These are phyloP conservation scores for Curvularia spicifera DNA, from an alignment of 2,329 filamentous ascomycete genomes.

Conservation along the genomic window DNA sequence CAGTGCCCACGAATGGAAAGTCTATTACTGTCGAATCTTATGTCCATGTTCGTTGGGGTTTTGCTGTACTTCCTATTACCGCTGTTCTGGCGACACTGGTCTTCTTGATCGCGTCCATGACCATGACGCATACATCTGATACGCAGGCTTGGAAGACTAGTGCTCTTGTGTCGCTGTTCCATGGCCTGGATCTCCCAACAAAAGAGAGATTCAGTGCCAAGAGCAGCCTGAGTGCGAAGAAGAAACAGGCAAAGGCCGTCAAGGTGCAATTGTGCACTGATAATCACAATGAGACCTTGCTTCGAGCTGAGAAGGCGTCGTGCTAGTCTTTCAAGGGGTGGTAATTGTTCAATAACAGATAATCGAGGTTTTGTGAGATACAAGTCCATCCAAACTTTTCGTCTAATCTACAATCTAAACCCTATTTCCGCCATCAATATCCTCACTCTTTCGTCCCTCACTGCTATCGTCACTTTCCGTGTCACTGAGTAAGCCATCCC, in stretches of 20 bases:
- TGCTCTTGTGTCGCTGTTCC: slow-evolving; percentile 19
- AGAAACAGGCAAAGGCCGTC: slow-evolving; percentile 16
- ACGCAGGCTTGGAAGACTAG: slow-evolving; percentile 24
- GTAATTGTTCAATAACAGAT: not conserved
- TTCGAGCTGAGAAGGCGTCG: slow-evolving; percentile 9
- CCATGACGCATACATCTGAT: slow-evolving; percentile 18
- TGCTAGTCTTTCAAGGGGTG: not conserved
- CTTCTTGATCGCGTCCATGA: slow-evolving; percentile 19
- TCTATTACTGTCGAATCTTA: slow-evolving; percentile 21
- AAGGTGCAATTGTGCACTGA: slow-evolving; percentile 16
- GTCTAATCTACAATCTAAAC: slow-evolving; percentile 9
- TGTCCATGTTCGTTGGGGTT: slow-evolving; percentile 22
- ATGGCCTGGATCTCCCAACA: slow-evolving; percentile 19
- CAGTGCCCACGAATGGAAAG: slow-evolving; percentile 14
- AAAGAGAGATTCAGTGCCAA: slow-evolving; percentile 17
- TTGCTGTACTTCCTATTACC: slow-evolving; percentile 18
- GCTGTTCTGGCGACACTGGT: slow-evolving; percentile 16
- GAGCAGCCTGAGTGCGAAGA: slow-evolving; percentile 13
- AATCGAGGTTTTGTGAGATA: no score
- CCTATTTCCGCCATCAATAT: slow-evolving; percentile 22
- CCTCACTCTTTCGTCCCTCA: slow-evolving; percentile 33
- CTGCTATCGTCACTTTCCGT: slow-evolving; percentile 34
- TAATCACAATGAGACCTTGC: slow-evolving; percentile 12
- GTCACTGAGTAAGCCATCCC: slow-evolving; percentile 42
- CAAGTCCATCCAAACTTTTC: not conserved